These are phyloP conservation scores for Kodamaea ohmeri DNA, from an alignment of 1,139 yeast genomes.

Conservation along the genomic window DNA sequence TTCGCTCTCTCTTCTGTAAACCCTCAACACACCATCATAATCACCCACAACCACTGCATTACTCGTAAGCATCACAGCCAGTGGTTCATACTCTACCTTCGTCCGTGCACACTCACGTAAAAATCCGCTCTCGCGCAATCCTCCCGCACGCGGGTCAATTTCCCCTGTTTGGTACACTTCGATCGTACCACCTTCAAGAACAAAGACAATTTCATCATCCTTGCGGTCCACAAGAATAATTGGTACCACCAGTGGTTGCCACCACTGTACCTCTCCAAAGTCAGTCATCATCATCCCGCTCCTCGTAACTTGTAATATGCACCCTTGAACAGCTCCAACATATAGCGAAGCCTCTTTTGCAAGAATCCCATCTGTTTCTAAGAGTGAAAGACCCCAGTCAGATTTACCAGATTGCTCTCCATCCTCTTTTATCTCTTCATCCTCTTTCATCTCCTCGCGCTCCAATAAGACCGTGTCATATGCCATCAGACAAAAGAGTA, in stretches of 20 bases:
- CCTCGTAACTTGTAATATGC: slow-evolving; percentile 15
- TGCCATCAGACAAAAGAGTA: slow-evolving; percentile 35
- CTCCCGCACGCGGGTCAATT: neutral
- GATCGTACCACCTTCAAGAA: slow-evolving; percentile 12
- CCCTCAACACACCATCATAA: slow-evolving; percentile 12
- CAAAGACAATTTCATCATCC: slow-evolving; percentile 9
- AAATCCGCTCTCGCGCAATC: slow-evolving; percentile 6
- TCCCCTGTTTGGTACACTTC: slow-evolving; percentile 9
- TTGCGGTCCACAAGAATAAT: slow-evolving; percentile 5
- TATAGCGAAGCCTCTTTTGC: slow-evolving; percentile 12
- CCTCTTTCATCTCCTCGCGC: slow-evolving; percentile 19
- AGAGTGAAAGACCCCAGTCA: too few relatives aligned
- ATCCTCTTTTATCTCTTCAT: too few relatives aligned
- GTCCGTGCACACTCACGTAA: slow-evolving; percentile 5
- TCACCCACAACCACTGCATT: slow-evolving; percentile 13
- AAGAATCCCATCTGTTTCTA: slow-evolving; percentile 2
- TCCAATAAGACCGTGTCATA: slow-evolving; percentile 40
- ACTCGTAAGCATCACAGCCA: slow-evolving; percentile 6
- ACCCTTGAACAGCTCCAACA: slow-evolving; percentile 13
- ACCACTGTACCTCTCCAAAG: slow-evolving; percentile 8
- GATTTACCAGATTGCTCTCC: too few relatives aligned
- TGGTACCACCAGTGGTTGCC: slow-evolving; percentile 4
- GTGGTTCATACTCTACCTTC: slow-evolving; percentile 12
- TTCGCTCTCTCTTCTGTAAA: neutral
- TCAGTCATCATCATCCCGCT: slow-evolving; percentile 14